Evolutionary conservation across 1,139 yeast genomes (phyloP).

Genomic region (Debaryomyces sp.): DNA sequence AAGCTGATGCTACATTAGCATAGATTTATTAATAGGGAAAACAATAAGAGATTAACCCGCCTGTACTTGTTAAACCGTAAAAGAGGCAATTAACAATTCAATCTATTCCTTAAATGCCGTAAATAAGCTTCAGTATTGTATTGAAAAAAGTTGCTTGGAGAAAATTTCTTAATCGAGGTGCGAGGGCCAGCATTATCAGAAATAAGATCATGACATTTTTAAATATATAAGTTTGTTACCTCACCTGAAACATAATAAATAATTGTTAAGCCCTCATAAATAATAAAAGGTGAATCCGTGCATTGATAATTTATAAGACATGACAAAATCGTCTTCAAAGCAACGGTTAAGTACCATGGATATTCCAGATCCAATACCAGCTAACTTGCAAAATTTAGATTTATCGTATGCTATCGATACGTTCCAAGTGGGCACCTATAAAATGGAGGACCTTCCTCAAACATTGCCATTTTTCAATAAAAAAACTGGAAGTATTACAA

Average conservation of each 20-base stretch:
- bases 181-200: slow-evolving; percentile 10
- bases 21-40: background rate
- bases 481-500: slow-evolving; percentile 25
- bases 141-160: background rate
- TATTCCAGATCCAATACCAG: slow-evolving; percentile 26
- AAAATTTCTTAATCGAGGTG: slow-evolving; percentile 6
- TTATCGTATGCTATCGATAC: slow-evolving; percentile 32
- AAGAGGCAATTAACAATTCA: background rate
- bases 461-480: slow-evolving; percentile 30
- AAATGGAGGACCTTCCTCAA: slow-evolving; percentile 34
- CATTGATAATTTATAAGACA: background rate
- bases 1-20: background rate
- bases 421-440: slow-evolving; percentile 29
- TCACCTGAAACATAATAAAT: background rate
- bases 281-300: background rate
- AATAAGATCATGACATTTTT: background rate
- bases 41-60: background rate
- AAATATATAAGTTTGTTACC: background rate
- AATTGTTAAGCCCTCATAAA: background rate
- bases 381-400: slow-evolving; percentile 24
- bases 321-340: slow-evolving; percentile 1
- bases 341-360: slow-evolving; percentile 30
- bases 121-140: background rate
- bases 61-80: background rate
- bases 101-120: background rate